Evolutionary conservation across 192 early-diverging fungal genomes (phyloP), one percentile per base, ranked within the genome.

Genomic region (Phycomyces nitens): DNA sequence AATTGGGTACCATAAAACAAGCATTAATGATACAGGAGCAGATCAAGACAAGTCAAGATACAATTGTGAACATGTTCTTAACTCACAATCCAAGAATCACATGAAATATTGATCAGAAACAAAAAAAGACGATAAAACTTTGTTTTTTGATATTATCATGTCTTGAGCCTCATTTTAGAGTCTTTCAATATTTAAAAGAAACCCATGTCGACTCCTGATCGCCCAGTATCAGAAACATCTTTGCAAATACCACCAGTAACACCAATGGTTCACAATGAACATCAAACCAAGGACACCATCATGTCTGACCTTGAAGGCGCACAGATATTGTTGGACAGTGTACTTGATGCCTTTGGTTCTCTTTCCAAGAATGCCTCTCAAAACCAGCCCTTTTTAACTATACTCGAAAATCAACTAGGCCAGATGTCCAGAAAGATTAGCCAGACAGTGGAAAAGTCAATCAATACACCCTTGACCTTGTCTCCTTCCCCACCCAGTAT

Each of bases 301-400:
- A 12, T 62, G 10, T 49, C 60, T 5, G 60, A 62, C 38, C 49
- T 62, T 4, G 50, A 62, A 5, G 60, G 60, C 1, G 60, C 60
- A 14, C 5, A 50, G 47, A 53, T 62, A 5, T 39, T 62, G 34
- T 24, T 62, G 60, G 60, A 62, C 24, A 62, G 60, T 20, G 60
- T 62, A 34, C 21, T 62, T 8, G 49, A 52, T 16, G 22, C 51
- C 11, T 62, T 50, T 26, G 23, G 2, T 15, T 43, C 22, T 22
- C 15, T 49, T 4, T 22, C 41, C 56, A 27, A 58, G 22, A 2
- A 44, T 14, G 21, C 29, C 21, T 1, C 2, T 14, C 16, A 18
- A 10, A 15, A 40, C 11, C 16, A 22, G 2, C 51, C 51, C 10
- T n/a, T 50, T 47, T 18, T 26, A n/a, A 21, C 38, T 22, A 42